These are phyloP conservation scores for Rosa chinensis DNA, from an alignment of 306 rosid genomes.

Conservation along the genomic window DNA sequence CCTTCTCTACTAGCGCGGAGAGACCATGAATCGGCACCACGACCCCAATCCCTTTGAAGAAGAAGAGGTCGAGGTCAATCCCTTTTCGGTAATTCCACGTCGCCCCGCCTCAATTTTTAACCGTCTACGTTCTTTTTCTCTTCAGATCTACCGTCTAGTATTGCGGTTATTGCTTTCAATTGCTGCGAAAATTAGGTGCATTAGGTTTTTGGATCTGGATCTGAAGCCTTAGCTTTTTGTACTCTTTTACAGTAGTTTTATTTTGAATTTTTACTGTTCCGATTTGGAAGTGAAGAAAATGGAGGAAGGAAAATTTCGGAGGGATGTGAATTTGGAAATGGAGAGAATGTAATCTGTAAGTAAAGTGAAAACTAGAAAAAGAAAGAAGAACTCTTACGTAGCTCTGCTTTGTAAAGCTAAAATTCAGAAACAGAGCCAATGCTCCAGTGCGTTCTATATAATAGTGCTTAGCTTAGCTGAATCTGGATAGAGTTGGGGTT, in stretches of 20 bases:
- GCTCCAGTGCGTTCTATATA: not conserved
- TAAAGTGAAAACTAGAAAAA: not conserved
- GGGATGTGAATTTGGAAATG: not conserved
- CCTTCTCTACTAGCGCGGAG: constrained; percentile 8
- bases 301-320: not conserved
- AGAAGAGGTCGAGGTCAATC: constrained; percentile 73
- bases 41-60: constrained; percentile 97
- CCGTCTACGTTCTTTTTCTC: not conserved
- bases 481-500: not conserved
- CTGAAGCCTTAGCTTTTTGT: constrained; percentile 14
- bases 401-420: not conserved
- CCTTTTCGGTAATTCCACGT: constrained; percentile 67
- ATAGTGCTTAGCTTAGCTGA: not conserved
- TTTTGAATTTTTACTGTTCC: not conserved
- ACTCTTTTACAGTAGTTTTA: not conserved
- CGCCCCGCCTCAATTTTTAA: not conserved
- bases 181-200: constrained; percentile 4
- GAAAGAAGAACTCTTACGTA: not conserved
- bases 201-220: constrained; percentile 40
- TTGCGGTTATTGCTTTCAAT: constrained; percentile 17
- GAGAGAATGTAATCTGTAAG: not conserved
- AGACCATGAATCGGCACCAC: constrained; percentile 75
- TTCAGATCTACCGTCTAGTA: constrained; percentile 39
- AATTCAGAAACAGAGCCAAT: not conserved
- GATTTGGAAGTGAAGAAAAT: not conserved